phyloP scores from a whole-genome alignment of 352 stramenopile species.

The Bremia lactucae region DNA sequence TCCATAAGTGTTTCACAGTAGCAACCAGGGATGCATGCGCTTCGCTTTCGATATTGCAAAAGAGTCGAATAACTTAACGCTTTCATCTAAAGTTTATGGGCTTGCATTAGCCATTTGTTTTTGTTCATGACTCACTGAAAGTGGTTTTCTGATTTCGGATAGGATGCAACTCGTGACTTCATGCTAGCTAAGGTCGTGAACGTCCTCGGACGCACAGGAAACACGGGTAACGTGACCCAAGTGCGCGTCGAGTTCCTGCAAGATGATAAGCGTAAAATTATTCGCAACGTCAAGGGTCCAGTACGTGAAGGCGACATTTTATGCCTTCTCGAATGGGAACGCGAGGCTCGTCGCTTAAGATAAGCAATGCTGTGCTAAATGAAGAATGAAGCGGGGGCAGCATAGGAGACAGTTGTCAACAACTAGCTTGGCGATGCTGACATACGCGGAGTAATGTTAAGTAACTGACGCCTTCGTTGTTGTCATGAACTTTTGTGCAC shows the following conservation, averaged over 20 bases:
- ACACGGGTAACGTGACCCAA: constrained; percentile 99
- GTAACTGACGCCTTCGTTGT: constrained; percentile 6
- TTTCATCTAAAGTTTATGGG: too few relatives aligned
- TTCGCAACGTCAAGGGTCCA: constrained; percentile 99
- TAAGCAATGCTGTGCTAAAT: too few relatives aligned
- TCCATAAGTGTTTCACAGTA: neutral
- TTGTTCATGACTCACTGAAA: neutral
- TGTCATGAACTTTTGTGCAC: constrained; percentile 6
- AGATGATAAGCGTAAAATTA: constrained; percentile 97
- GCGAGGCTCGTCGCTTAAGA: constrained; percentile 95
- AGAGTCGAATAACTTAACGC: too few relatives aligned
- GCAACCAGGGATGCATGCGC: constrained; percentile 2
- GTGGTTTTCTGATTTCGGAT: neutral
- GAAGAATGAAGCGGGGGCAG: too few relatives aligned
- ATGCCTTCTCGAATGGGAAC: constrained; percentile 98
- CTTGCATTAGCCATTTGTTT: neutral
- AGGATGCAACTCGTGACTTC: constrained; percentile 83
- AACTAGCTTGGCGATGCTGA: constrained; percentile 6
- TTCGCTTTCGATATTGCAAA: constrained; percentile 1
- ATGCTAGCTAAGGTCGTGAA: constrained; percentile 98
- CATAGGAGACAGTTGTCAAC: constrained; percentile 6
- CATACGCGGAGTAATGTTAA: constrained; percentile 4
- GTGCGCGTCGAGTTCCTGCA: constrained; percentile 99
- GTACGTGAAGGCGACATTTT: constrained; percentile 98
- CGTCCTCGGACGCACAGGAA: constrained; percentile 98